phyloP scores from a whole-genome alignment of 179 eudicot species.

The Camellia oleifera region DNA sequence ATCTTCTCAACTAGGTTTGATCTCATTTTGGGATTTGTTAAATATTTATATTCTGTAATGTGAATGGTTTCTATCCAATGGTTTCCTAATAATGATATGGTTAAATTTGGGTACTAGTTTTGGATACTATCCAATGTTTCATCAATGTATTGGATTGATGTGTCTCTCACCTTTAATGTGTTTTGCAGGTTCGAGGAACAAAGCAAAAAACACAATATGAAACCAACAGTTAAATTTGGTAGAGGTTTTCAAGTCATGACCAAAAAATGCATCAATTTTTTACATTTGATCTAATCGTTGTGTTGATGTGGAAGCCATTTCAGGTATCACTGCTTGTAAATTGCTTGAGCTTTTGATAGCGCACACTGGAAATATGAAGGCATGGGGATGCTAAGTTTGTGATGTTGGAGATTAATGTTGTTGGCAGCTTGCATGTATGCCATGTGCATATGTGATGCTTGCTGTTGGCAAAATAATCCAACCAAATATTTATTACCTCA shows the following conservation, averaged over 20 bases:
- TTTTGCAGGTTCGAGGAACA: too few species aligned
- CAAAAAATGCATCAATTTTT: neutral
- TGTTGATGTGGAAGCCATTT: neutral
- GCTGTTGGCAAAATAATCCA: neutral
- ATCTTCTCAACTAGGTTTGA: conserved; percentile 22
- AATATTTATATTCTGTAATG: too few species aligned
- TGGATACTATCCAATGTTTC: too few species aligned
- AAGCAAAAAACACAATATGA: too few species aligned
- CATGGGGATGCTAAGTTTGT: neutral
- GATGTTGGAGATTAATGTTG: neutral
- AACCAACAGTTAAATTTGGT: too few species aligned
- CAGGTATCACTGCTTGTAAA: neutral
- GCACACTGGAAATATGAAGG: neutral
- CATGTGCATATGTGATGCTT: neutral
- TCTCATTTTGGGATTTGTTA: conserved; percentile 57
- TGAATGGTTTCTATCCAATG: too few species aligned
- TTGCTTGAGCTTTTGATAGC: neutral
- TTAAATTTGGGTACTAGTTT: too few species aligned
- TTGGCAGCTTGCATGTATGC: conserved; percentile 5
- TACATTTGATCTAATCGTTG: neutral
- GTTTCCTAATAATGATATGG: too few species aligned
- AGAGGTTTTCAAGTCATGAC: neutral
- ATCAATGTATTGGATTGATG: too few species aligned
- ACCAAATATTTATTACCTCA: neutral
- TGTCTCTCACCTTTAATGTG: too few species aligned